Conservation (phyloP, 2,329 filamentous ascomycete species). For the Fusarium devonianum region DNA sequence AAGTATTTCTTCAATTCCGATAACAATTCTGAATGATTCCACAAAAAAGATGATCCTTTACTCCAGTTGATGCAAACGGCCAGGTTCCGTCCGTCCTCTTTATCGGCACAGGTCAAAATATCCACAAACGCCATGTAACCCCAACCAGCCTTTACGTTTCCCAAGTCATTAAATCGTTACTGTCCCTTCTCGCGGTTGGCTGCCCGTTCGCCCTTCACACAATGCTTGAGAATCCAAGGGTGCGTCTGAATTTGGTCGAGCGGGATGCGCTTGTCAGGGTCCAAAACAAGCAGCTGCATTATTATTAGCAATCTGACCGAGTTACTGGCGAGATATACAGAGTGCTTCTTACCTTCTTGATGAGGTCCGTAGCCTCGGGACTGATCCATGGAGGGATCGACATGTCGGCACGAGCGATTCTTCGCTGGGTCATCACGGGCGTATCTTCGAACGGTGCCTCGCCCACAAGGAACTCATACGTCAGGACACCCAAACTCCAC, state of each 20-base stretch:
- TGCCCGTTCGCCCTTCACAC: constrained; percentile 68
- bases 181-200: constrained; percentile 57
- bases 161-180: constrained; percentile 34
- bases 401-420: constrained; percentile 91
- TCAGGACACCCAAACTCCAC: constrained; percentile 94
- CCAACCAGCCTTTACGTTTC: constrained; percentile 23
- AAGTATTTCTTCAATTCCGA: constrained; percentile 24
- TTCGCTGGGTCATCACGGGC: constrained; percentile 89
- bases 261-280: constrained; percentile 91
- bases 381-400: constrained; percentile 90
- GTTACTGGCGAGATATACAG: too few species aligned
- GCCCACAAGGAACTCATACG: constrained; percentile 94
- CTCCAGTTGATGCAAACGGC: constrained; percentile 44
- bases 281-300: constrained; percentile 81
- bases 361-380: constrained; percentile 87
- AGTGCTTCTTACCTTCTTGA: constrained; percentile 74
- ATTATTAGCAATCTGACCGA: constrained; percentile 39
- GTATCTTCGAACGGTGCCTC: constrained; percentile 98
- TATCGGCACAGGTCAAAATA: constrained; percentile 20
- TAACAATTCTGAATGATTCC: constrained; percentile 24
- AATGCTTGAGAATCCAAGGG: constrained; percentile 98
- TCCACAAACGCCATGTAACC: constrained; percentile 34
- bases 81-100: constrained; percentile 31
- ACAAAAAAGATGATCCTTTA: constrained; percentile 37
- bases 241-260: constrained; percentile 88